Conservation (phyloP, 495 filamentous ascomycete species). For the Neurospora hispaniola region DNA sequence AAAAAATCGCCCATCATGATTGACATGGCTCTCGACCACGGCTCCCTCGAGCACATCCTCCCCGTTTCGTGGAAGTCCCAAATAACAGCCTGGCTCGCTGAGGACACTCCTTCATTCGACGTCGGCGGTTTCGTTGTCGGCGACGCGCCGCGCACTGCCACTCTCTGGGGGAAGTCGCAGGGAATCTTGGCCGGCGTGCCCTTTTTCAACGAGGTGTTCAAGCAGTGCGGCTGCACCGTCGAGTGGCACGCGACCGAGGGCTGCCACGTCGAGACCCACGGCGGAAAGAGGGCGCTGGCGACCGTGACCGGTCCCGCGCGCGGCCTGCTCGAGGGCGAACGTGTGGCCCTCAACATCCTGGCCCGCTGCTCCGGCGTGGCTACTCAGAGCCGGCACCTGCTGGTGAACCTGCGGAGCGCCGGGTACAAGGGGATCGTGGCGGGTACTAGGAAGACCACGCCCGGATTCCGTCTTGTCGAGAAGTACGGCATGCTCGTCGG, state of each 20-base stretch:
- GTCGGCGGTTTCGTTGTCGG: conserved; percentile 97
- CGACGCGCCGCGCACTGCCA: conserved; percentile 62
- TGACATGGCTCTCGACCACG: conserved; percentile 46
- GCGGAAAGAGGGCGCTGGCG: conserved; percentile 48
- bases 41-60: conserved; percentile 69
- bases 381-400: conserved; percentile 47
- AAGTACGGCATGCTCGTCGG: conserved; percentile 96
- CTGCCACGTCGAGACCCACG: conserved; percentile 39
- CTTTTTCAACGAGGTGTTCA: conserved; percentile 92
- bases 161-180: conserved; percentile 75
- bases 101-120: conserved; percentile 93
- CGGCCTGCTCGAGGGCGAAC: conserved; percentile 79
- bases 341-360: conserved; percentile 86
- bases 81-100: conserved; percentile 77
- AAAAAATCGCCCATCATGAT: conserved; percentile 15
- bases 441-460: conserved; percentile 92
- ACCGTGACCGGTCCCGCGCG: conserved; percentile 81
- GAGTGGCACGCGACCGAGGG: conserved; percentile 84
- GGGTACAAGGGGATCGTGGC: conserved; percentile 82
- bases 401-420: conserved; percentile 40
- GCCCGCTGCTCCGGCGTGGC: conserved; percentile 91
- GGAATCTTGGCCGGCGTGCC: conserved; percentile 87
- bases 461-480: conserved; percentile 89
- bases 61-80: conserved; percentile 73
- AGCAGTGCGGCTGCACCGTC: conserved; percentile 77